Conservation (phyloP, 192 early-diverging fungal species). For the Entomortierella lignicola region DNA sequence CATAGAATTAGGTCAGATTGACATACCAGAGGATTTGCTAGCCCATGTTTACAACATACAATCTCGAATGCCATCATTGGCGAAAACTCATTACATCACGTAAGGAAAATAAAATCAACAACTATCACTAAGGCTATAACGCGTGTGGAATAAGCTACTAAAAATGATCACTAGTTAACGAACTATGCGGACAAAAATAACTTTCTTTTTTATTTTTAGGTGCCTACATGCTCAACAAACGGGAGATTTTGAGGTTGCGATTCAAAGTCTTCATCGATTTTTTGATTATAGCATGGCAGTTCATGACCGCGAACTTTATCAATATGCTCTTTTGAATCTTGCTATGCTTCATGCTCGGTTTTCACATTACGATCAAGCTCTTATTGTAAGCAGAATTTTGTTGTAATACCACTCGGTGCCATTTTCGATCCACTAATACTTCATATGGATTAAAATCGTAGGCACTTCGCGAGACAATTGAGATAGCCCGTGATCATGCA, state of each 20-base stretch:
- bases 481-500: constrained; percentile 55
- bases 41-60: constrained; percentile 48
- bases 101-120: constrained; percentile 9
- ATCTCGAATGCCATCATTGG: constrained; percentile 46
- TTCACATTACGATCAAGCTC: constrained; percentile 54
- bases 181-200: constrained; percentile 9
- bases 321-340: constrained; percentile 57
- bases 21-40: constrained; percentile 39
- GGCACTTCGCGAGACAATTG: constrained; percentile 56
- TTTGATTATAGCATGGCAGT: constrained; percentile 54
- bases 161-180: background rate
- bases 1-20: constrained; percentile 21
- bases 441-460: constrained; percentile 4
- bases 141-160: background rate
- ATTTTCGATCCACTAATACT: too few species aligned
- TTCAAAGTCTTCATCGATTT: constrained; percentile 53
- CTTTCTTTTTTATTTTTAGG: constrained; percentile 34
- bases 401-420: too few species aligned
- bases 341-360: constrained; percentile 59
- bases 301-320: constrained; percentile 48
- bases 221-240: constrained; percentile 52
- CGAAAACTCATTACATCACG: constrained; percentile 55
- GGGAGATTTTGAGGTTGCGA: constrained; percentile 55
- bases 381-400: constrained; percentile 52
- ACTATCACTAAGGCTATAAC: background rate